These are phyloP conservation scores for Aspergillus carbonarius DNA, from an alignment of 2,329 filamentous ascomycete species.

Conservation along the genomic window DNA sequence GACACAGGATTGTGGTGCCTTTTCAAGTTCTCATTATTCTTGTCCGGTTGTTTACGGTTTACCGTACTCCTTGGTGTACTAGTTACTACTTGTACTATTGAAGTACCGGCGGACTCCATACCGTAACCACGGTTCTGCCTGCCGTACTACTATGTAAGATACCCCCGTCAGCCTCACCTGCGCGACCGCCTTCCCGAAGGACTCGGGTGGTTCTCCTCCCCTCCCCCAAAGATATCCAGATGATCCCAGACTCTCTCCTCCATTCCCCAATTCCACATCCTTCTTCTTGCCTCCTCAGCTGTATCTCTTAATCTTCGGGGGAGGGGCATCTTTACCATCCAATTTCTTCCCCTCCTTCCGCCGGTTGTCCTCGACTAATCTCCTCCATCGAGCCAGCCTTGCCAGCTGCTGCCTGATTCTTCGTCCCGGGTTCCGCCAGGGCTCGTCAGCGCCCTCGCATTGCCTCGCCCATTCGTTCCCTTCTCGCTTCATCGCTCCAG, in stretches of 20 bases:
- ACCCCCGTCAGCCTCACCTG: slow-evolving; percentile 22
- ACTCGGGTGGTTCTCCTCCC: background rate
- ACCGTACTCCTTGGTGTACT: too few relatives aligned
- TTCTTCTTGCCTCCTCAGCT: background rate
- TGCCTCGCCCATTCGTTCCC: slow-evolving; percentile 6
- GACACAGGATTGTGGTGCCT: background rate
- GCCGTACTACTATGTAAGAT: too few relatives aligned
- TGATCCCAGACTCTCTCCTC: slow-evolving; percentile 1
- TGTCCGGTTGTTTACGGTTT: too few relatives aligned
- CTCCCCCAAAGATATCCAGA: background rate
- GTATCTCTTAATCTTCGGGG: slow-evolving; percentile 1
- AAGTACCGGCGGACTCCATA: too few relatives aligned
- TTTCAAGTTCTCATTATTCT: too few relatives aligned
- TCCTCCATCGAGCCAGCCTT: background rate
- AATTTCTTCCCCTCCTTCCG: slow-evolving; percentile 1
- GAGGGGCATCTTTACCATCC: slow-evolving; percentile 1
- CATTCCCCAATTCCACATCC: slow-evolving; percentile 2
- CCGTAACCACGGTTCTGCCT: background rate
- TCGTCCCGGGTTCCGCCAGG: slow-evolving; percentile 13
- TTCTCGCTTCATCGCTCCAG: slow-evolving; percentile 12
- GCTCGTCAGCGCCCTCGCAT: slow-evolving; percentile 10
- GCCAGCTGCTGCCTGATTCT: slow-evolving; percentile 1
- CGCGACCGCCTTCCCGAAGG: slow-evolving; percentile 31
- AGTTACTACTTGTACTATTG: background rate
- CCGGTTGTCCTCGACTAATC: too few relatives aligned